Percentiles rank a stretch among this genome's conserved stretches.
Conservation (phyloP, 352 stramenopile species). For the Globisporangium ultimum region DNA sequence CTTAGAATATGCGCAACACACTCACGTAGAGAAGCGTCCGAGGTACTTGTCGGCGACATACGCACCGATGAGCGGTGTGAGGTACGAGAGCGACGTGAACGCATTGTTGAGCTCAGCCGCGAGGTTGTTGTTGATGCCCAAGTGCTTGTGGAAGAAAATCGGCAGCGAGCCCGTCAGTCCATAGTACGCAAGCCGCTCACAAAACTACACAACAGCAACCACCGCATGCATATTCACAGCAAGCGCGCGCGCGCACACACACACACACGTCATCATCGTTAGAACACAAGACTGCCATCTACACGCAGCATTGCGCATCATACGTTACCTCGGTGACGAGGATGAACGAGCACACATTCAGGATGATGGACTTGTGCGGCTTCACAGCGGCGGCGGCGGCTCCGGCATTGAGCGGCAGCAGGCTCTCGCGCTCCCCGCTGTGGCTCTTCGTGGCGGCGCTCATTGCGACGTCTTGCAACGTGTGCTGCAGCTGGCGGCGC, state of each 20-base stretch:
- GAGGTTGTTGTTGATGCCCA: slow-evolving; percentile 72
- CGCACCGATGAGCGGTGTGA: slow-evolving; percentile 77
- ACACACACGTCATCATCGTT: neutral
- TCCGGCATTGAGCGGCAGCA: slow-evolving; percentile 5
- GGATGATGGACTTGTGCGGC: slow-evolving; percentile 69
- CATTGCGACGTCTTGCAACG: neutral
- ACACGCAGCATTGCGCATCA: neutral
- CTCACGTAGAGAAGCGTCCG: slow-evolving; percentile 71
- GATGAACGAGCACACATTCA: slow-evolving; percentile 87
- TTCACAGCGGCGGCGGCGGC: neutral
- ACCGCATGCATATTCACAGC: too few species aligned
- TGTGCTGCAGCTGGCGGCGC: neutral
- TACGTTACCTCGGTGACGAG: slow-evolving; percentile 69
- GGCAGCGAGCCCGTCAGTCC: slow-evolving; percentile 78
- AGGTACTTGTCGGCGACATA: slow-evolving; percentile 81
- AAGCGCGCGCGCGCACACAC: neutral
- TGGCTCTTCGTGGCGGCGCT: too few species aligned
- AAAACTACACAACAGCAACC: slow-evolving; percentile 40
- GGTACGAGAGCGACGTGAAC: slow-evolving; percentile 81
- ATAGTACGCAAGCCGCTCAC: slow-evolving; percentile 79
- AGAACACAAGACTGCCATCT: too few species aligned
- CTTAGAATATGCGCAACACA: neutral
- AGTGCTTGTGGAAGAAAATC: slow-evolving; percentile 87
- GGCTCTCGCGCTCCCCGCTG: slow-evolving; percentile 9
- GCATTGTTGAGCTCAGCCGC: slow-evolving; percentile 86